Evolutionary conservation across 768 basidiomycete species (phyloP).

Genomic region (Psilocybe subaeruginosa): DNA sequence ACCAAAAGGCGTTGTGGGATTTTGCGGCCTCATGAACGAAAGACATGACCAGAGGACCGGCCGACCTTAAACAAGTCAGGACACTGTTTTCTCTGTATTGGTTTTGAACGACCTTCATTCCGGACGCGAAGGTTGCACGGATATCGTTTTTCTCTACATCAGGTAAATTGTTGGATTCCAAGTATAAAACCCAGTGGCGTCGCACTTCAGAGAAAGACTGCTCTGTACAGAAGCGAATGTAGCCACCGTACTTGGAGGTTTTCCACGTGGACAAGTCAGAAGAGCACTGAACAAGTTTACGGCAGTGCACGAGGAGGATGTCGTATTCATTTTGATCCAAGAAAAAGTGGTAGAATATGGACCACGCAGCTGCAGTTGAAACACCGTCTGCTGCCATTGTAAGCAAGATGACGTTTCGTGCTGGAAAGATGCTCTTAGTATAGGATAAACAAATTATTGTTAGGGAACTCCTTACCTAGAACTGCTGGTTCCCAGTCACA

Average conservation of each 20-base stretch:
- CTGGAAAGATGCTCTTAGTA: slow-evolving; percentile 26
- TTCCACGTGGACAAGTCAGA: slow-evolving; percentile 40
- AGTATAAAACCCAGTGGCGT: slow-evolving; percentile 42
- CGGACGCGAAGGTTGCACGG: slow-evolving; percentile 20
- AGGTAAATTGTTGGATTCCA: slow-evolving; percentile 28
- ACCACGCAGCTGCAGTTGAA: slow-evolving; percentile 34
- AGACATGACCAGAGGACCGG: slow-evolving; percentile 35
- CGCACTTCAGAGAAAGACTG: slow-evolving; percentile 41
- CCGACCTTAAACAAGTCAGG: slow-evolving; percentile 29
- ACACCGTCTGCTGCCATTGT: slow-evolving; percentile 42
- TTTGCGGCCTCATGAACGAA: background rate
- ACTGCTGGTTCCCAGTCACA: slow-evolving; percentile 52
- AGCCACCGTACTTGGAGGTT: slow-evolving; percentile 34
- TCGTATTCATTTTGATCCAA: slow-evolving; percentile 38
- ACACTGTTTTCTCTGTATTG: background rate
- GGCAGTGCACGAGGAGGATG: slow-evolving; percentile 41
- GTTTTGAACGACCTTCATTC: slow-evolving; percentile 21
- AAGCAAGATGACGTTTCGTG: slow-evolving; percentile 50
- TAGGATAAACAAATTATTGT: background rate
- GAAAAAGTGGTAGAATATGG: slow-evolving; percentile 52
- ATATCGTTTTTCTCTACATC: slow-evolving; percentile 20
- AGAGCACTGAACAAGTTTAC: slow-evolving; percentile 36
- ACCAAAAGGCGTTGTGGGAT: slow-evolving; percentile 37
- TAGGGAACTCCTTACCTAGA: slow-evolving; percentile 32
- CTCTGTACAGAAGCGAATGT: slow-evolving; percentile 40